Evolutionary conservation across 306 rosid genomes (phyloP).

Genomic region (Malus sieversii): DNA sequence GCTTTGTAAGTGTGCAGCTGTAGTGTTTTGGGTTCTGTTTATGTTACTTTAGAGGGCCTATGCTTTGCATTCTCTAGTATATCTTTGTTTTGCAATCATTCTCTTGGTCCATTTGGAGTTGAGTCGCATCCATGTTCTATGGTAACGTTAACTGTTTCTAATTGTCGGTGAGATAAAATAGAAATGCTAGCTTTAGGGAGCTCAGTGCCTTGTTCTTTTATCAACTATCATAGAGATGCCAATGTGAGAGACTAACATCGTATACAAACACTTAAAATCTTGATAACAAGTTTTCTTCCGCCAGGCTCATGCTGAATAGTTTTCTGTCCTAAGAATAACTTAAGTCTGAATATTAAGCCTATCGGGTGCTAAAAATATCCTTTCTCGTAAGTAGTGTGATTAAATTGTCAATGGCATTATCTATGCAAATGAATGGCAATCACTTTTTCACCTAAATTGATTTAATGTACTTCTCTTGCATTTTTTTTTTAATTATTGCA

Average conservation of each 20-base stretch:
- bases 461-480: constrained; percentile 6
- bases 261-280: not conserved
- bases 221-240: not conserved
- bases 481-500: not conserved
- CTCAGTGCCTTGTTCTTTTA: not conserved
- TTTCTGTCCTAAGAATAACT: not conserved
- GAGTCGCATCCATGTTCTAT: not conserved
- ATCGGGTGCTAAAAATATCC: not conserved
- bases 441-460: constrained; percentile 6
- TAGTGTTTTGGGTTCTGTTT: not conserved
- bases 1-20: not conserved
- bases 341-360: not conserved
- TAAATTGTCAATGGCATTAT: not conserved
- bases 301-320: not conserved
- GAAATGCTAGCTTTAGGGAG: not conserved
- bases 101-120: not conserved
- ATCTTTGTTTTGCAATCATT: not conserved
- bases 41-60: not conserved
- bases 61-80: not conserved
- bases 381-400: not conserved
- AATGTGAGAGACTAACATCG: not conserved
- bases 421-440: not conserved
- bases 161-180: not conserved
- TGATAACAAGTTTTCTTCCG: not conserved
- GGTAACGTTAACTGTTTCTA: not conserved